phyloP scores from a whole-genome alignment of 2,329 filamentous ascomycete species.

The Claviceps arundinis region DNA sequence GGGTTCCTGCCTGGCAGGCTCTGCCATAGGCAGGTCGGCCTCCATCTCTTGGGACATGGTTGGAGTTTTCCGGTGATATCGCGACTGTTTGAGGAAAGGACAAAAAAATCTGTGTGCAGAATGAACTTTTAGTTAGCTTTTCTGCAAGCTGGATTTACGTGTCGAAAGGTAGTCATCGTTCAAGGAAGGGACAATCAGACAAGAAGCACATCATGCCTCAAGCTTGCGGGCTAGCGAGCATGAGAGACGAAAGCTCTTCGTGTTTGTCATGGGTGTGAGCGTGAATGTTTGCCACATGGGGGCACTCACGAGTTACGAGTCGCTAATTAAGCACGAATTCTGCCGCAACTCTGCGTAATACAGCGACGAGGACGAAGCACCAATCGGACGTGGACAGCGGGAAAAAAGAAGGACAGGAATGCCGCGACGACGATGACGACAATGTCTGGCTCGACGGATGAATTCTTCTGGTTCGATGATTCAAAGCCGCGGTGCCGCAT shows the following conservation, averaged over 20 bases:
- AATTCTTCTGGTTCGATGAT: background rate
- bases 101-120: background rate
- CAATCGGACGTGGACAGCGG: background rate
- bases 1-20: conserved; percentile 3
- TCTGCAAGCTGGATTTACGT: background rate
- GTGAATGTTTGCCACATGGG: background rate
- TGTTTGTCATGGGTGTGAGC: background rate
- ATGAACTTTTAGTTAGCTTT: background rate
- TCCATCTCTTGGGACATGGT: conserved; percentile 6
- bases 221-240: background rate
- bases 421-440: background rate
- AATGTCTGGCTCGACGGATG: background rate
- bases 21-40: conserved; percentile 4
- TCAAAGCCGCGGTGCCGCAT: background rate
- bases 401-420: background rate
- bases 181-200: background rate
- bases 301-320: background rate
- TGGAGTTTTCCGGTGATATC: background rate
- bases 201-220: too few relatives aligned
- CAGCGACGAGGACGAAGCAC: background rate
- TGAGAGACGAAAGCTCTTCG: background rate
- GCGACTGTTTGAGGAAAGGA: background rate
- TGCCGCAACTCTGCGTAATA: background rate
- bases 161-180: background rate
- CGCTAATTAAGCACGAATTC: background rate